Base-by-base conservation (phyloP, 2,329 filamentous ascomycete genomes). In the Penicillium concentricum region DNA sequence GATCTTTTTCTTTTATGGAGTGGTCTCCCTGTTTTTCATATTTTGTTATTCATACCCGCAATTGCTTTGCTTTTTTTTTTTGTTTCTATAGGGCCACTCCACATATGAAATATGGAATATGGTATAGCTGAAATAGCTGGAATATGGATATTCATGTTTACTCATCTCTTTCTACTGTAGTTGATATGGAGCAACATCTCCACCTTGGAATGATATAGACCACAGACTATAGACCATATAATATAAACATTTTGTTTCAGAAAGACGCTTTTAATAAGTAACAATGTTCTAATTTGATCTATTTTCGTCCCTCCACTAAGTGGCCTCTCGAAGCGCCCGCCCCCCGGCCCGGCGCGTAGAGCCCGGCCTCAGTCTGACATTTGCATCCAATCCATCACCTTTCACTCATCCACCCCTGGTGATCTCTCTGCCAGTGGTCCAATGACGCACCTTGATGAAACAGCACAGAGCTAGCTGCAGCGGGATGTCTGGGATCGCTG, bases 11-110 rank as follows among this genome's bases (percentile, higher is more conserved):
- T 58, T 50, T 59, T 56, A 57, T 59, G 60, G 62, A 63, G 59
- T 63, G 62, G 47, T 47, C 55, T 59, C 48, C 32, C 4, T 51
- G 57, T 54, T 47, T 30, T 44, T 41, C 54, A 44, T 54, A 18
- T 54, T 57, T 16, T 60, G 49, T 59, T 51, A 46, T 55, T 61
- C 64, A 66, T 66, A 66, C 64, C 64, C 64, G 64, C 61, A 57
- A 49, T 57, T 46, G 57, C 55, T 41, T 57, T 39, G 26, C 26
- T 45, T 41, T 47, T 54, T 45, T n/a, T 37, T 18, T 56, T 49
- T 55, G 47, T 44, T 44, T 18, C 39, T 49, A 35, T 44, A 48
- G 18, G 47, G 45, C 22, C 44, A 39, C 48, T 58, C 37, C 26
- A 37, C 46, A 64, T 54, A 61, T 51, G 58, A 32, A 51, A 54